These are phyloP conservation scores for Fusarium sterilihyphosum DNA, from an alignment of 2,329 filamentous ascomycete genomes.

Conservation along the genomic window DNA sequence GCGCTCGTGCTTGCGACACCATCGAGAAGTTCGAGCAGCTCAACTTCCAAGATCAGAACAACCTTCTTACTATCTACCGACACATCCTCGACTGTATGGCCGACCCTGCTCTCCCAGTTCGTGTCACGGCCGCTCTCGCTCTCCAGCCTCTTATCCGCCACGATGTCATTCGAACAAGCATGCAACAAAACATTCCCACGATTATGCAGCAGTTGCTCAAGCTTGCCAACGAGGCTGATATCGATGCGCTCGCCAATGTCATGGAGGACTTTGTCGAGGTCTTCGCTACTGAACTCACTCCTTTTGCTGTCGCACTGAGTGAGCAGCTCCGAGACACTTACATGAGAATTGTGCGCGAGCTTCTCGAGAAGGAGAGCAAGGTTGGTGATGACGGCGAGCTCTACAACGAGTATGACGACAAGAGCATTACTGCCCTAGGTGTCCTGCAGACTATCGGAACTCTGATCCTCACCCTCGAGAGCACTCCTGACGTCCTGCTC, in stretches of 20 bases:
- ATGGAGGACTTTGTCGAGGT: constrained; percentile 99
- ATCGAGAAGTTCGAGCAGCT: constrained; percentile 98
- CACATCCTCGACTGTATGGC: constrained; percentile 98
- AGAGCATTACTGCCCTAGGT: constrained; percentile 96
- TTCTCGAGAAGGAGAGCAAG: constrained; percentile 87
- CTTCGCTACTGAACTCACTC: constrained; percentile 95
- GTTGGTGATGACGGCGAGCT: constrained; percentile 79
- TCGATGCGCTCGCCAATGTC: constrained; percentile 95
- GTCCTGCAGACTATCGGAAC: constrained; percentile 98
- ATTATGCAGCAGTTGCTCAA: constrained; percentile 99
- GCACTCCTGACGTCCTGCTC: constrained; percentile 92
- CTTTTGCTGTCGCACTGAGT: constrained; percentile 94
- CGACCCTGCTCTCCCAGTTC: constrained; percentile 89
- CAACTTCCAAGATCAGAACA: constrained; percentile 96
- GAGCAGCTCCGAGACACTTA: constrained; percentile 98
- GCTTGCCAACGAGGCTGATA: constrained; percentile 96
- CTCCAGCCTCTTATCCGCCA: constrained; percentile 96
- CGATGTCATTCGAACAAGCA: constrained; percentile 90
- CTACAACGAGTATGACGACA: constrained; percentile 96
- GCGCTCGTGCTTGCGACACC: constrained; percentile 94
- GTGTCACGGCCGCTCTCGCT: constrained; percentile 92
- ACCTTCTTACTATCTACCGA: constrained; percentile 94
- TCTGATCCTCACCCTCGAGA: constrained; percentile 94
- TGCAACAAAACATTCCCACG: constrained; percentile 97
- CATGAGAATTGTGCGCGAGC: constrained; percentile 88